Base-by-base conservation (phyloP, 805 yeast genomes). In the Candida loeiensis region DNA sequence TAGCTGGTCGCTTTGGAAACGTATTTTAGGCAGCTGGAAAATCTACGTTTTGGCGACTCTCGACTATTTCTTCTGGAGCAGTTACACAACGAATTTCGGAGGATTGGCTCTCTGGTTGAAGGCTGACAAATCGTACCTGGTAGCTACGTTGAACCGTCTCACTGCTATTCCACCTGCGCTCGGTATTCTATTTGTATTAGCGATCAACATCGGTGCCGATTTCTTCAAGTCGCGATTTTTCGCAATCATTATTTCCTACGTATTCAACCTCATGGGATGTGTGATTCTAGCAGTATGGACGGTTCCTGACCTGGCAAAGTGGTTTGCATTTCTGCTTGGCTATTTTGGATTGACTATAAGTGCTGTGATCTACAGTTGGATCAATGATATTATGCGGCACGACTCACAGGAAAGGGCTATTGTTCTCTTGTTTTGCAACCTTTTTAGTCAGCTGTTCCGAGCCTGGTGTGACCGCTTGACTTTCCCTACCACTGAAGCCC, bases 91-190 rank as follows among this genome's bases (percentile, higher is more conserved):
- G 8, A 19, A 11, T 7, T 29, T 29, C 7, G 42, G 42, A 16
- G 42, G 42, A 2, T 22, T 39, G 19, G 42, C 42, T 2, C 18
- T 43, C 12, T 45, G 44, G 46, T 36, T 42, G 21, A 43, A 35
- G 24, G 38, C 44, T 4, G 38, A 41, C 14, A 30, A 38, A 20
- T 61, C 63, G 25, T 79, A 69, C 50, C 52, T 70, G 0, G 61
- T 68, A 32, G 69, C 66, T 1, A 60, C 63, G 42, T 57, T 78
- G 15, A 77, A 79, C 51, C 64, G 76, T 39, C 57, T 75, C 36
- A 63, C 79, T 12, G 68, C 80, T 2, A 45, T 77, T 12, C 77
- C 83, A 1, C 82, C 84, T 1, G 80, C 77, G n/a, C 55, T 79
- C 18, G 84, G 84, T 4, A 66, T 79, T 28, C 54, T 74, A 2